Evolutionary conservation across 106 monocot genomes (phyloP).

Genomic region (Apostasia shenzhenica): DNA sequence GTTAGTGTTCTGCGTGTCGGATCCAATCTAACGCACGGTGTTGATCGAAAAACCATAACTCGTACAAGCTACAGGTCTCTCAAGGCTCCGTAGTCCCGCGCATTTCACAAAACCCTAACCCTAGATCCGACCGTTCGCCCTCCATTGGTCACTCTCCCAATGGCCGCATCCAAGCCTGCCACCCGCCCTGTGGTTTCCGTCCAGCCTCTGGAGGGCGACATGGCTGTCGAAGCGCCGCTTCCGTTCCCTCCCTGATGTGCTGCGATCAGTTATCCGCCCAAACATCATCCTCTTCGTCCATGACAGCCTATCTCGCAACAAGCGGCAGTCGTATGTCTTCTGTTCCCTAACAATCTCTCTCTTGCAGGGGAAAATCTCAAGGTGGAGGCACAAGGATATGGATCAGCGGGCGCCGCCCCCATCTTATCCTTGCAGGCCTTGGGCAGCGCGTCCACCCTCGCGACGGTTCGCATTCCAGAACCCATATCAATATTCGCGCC

Average conservation of each 20-base stretch:
- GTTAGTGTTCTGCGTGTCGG: too few relatives aligned
- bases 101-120: too few relatives aligned
- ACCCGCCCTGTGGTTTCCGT: slow-evolving; percentile 19
- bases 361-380: too few relatives aligned
- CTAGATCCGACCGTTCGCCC: background rate
- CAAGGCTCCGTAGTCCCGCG: too few relatives aligned
- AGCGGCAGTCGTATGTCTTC: slow-evolving; percentile 16
- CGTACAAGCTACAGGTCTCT: background rate
- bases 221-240: background rate
- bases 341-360: too few relatives aligned
- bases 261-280: slow-evolving; percentile 51
- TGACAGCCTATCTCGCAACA: slow-evolving; percentile 34
- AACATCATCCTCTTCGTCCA: slow-evolving; percentile 56
- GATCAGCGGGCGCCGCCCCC: too few relatives aligned
- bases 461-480: too few relatives aligned
- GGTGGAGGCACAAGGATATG: too few relatives aligned
- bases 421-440: too few relatives aligned
- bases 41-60: background rate
- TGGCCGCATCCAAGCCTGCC: slow-evolving; percentile 67
- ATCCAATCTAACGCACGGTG: too few relatives aligned
- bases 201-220: slow-evolving; percentile 11
- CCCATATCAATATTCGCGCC: too few relatives aligned
- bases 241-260: slow-evolving; percentile 54
- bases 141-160: background rate
- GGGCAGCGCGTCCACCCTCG: too few relatives aligned